Conservation (phyloP, 1,284 basidiomycete species). For the Ceratobasidium sp. region DNA sequence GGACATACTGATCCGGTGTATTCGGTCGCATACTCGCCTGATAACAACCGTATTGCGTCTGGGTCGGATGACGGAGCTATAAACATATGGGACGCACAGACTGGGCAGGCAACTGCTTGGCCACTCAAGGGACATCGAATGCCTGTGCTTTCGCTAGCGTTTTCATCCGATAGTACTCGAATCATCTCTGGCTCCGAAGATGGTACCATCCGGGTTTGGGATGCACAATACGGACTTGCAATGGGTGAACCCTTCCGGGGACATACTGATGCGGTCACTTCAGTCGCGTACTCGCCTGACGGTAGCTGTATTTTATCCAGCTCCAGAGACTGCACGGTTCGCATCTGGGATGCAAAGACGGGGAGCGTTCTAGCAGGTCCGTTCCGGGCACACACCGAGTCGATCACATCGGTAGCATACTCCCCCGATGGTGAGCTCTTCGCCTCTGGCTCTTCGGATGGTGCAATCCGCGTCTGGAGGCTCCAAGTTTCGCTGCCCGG, state of each 20-base stretch:
- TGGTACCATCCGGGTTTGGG: not conserved
- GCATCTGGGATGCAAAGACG: constrained; percentile 15
- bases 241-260: not conserved
- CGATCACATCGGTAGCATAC: constrained; percentile 14
- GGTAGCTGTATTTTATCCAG: constrained; percentile 2
- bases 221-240: not conserved
- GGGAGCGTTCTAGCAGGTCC: not conserved
- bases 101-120: not conserved
- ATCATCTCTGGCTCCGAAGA: constrained; percentile 5
- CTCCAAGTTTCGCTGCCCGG: too few species aligned
- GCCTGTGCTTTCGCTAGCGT: not conserved
- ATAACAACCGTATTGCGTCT: not conserved
- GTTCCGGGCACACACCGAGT: not conserved
- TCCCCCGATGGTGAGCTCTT: constrained; percentile 25
- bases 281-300: constrained; percentile 10
- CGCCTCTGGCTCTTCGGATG: constrained; percentile 27
- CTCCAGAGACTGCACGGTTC: constrained; percentile 2
- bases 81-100: constrained; percentile 9
- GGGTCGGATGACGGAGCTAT: not conserved
- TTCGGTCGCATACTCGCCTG: constrained; percentile 7
- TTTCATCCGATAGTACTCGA: constrained; percentile 6
- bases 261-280: not conserved
- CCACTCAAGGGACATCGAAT: constrained; percentile 5
- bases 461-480: constrained; percentile 32
- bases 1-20: not conserved